Percentiles rank a stretch among this genome's conserved stretches.
Conservation (phyloP, 2,329 filamentous ascomycete genomes). For the Fusarium nisikadoi region DNA sequence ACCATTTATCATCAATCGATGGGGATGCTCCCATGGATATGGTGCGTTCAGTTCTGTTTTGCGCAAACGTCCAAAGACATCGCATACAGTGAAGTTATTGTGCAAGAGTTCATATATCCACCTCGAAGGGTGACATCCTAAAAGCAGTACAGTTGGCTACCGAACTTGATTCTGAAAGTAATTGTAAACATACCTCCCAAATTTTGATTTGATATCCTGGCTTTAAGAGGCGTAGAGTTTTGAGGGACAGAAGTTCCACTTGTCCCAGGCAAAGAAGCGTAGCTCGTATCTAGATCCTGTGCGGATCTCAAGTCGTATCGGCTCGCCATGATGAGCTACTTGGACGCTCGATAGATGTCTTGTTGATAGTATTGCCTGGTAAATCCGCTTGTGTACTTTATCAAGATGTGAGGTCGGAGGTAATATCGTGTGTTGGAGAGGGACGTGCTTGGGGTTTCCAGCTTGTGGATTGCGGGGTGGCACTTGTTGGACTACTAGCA, state of each 20-base stretch:
- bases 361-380: neutral
- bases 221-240: conserved; percentile 50
- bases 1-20: conserved; percentile 53
- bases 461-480: conserved; percentile 28
- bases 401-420: neutral
- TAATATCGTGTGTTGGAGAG: conserved; percentile 18
- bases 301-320: conserved; percentile 45
- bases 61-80: conserved; percentile 51
- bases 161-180: neutral
- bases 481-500: conserved; percentile 1
- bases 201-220: conserved; percentile 42
- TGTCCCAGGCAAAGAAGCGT: conserved; percentile 50
- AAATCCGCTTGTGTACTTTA: neutral
- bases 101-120: conserved; percentile 55
- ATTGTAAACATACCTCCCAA: conserved; percentile 42
- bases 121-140: conserved; percentile 54
- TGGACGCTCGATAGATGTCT: neutral
- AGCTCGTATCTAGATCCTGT: conserved; percentile 44
- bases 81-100: conserved; percentile 51
- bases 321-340: conserved; percentile 40
- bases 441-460: conserved; percentile 1
- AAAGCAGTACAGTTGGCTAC: conserved; percentile 18
- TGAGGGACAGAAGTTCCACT: conserved; percentile 44
- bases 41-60: conserved; percentile 45
- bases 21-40: conserved; percentile 50